Base-by-base conservation (phyloP, 2,329 filamentous ascomycete genomes). In the Pseudogymnoascus sp. region DNA sequence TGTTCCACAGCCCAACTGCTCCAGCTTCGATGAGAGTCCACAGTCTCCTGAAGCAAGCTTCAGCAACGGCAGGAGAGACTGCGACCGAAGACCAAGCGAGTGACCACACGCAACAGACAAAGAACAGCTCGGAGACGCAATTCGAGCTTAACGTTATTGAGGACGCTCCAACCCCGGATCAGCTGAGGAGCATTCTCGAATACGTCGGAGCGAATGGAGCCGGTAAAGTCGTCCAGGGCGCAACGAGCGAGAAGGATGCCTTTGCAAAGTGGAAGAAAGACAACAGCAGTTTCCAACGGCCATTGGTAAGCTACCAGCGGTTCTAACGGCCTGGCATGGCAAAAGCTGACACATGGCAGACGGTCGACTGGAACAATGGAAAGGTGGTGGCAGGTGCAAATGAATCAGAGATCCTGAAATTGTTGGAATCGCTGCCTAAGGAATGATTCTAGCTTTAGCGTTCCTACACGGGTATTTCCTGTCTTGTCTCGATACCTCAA, bases 361-460 rank as follows among this genome's bases (percentile, higher is more conserved):
- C 88, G 63, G 93, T 97, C 61, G 93, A 97, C 74, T 97, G 94
- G 94, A 91, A 89, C 73, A 92, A 93, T 74, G 94, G 92, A 67
- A 89, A 86, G 74, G 93, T 87, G 55, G 80, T 89, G 77, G 78
- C 84, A 26, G 90, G 91, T 19, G 90, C 90, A 60, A 87, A 89
- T 67, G 88, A 96, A 78, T 96, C 91, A 14, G 89, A 93, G 78
- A 97, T 97, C 65, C 76, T 96, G 72, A 91, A 89, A 76, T 81
- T 96, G 75, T 76, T 97, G 61, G 83, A 85, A 63, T 79, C 83
- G 63, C 74, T 85, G 62, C 77, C 80, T 8, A 76, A 80, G 66
- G 74, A 78, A 41, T 60, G 33, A 60, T 26, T 60, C 23, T 63
- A 31, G 62, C 29, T 45, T 31, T 59, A 65, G 33, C 6, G 14